Base-by-base conservation (phyloP, 345 rosid genomes). In the Bretschneidera sinensis region DNA sequence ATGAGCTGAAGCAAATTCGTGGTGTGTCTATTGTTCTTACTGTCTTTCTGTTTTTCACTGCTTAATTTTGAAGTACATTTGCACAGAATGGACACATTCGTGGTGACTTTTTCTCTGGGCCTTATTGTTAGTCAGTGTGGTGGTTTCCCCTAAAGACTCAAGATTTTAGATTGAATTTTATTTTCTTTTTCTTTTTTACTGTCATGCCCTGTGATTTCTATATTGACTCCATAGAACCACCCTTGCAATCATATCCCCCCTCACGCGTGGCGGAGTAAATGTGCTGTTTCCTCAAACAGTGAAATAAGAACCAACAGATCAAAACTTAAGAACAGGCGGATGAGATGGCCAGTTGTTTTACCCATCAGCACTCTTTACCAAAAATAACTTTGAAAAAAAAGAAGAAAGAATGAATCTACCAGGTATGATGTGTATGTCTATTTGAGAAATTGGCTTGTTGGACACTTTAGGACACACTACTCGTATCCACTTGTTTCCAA, bases 1-100 rank as follows among this genome's bases (percentile, higher is more conserved):
- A 87, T 39, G 87, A 78, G 65, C 63, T 74, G 81, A 80, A 75
- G 82, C 81, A 80, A 67, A 76, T 78, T 60, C 92, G 92, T 35
- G 96, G 95, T 85, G 70, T 52, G 84, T 71, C 62, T 47, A 19
- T 60, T 67, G 28, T 45, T 67, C 55, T 55, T 69, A 1, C 52
- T 59, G 19, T 16, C 52, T 61, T 24, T 71, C 10, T 43, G 18
- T 58, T 55, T 59, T 9, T 28, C 47, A 34, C 33, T 61, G 47
- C 35, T 55, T 47, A 45, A 11, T 39, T 39, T 39, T 48, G 25
- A 14, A 17, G 39, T 24, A 35, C 51, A 24, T 28, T 35, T 47
- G 19, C 21, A 31, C 21, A 20, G 14, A 28, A 18, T 49, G 48
- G 14, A 54, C 57, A 51, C 22, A 23, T 21, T 56, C 65, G 66